Base-by-base conservation (phyloP, 331 rosid genomes). In the Pyracantha coccinea region DNA sequence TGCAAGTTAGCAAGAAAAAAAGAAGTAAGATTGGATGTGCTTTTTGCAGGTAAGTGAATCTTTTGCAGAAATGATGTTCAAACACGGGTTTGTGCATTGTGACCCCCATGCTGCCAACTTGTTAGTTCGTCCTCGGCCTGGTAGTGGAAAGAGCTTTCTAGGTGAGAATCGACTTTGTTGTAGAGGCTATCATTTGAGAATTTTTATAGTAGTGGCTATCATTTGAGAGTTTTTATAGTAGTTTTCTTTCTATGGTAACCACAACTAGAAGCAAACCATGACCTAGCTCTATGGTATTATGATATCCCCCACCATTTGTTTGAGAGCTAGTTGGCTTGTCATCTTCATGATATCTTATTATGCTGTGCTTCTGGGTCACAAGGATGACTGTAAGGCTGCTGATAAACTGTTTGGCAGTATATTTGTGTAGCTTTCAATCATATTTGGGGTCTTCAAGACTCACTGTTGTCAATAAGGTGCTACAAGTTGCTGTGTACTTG, bases 41-140 rank as follows among this genome's bases (percentile, higher is more conserved):
- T 53, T 79, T 64, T 31, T 85, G 83, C 86, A 94, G 99, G 91
- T 94, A 62, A 94, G 97, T 80, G 92, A 87, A 84, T 78, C 90
- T 68, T 94, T 94, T 87, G 99, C 99, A 71, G 99, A 92, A 87
- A 94, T 94, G 99, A 94, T 92, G 89, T 94, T 90, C 83, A 94
- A 85, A 78, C 99, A 94, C 27, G 99, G 99, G 71, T 94, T 94
- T 87, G 99, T 94, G 74, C 99, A 94, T 76, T 94, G 99, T 75
- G 99, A 94, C 71, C 99, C 99, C 5, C 99, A 94, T 82, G 90
- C 89, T 52, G 99, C 99, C 59, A 94, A 94, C 85, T 81, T 94
- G 75, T 81, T 94, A 69, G 92, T 94, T 78, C 97, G 97, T 45
- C 96, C 97, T 61, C 68, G 85, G 83, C 99, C 99, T 77, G 78